These are phyloP conservation scores for Chaetomium sp. DNA, from an alignment of 2,329 filamentous ascomycete species.

Conservation along the genomic window DNA sequence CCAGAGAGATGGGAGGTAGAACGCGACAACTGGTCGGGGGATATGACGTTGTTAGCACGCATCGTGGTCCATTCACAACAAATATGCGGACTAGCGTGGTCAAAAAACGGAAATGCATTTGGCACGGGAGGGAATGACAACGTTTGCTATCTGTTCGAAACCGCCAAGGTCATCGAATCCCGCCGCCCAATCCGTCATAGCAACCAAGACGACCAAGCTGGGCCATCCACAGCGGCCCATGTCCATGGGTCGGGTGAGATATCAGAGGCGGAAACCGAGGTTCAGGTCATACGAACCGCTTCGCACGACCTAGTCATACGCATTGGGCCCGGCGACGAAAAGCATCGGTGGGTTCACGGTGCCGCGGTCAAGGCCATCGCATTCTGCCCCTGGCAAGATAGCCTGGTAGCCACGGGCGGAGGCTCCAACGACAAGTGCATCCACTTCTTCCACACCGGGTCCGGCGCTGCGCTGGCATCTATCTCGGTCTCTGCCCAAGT, in stretches of 20 bases:
- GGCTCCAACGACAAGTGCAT: slow-evolving; percentile 95
- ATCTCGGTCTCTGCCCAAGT: slow-evolving; percentile 94
- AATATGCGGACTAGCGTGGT: slow-evolving; percentile 73
- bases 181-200: neutral
- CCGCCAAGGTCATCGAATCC: slow-evolving; percentile 56
- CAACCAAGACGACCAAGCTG: neutral
- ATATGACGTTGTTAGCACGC: slow-evolving; percentile 74
- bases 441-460: slow-evolving; percentile 88
- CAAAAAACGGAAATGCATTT: slow-evolving; percentile 69
- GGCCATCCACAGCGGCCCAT: neutral
- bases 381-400: slow-evolving; percentile 92
- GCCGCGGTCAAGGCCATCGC: slow-evolving; percentile 96
- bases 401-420: slow-evolving; percentile 85
- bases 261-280: slow-evolving; percentile 28
- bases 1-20: slow-evolving; percentile 63
- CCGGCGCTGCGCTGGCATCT: slow-evolving; percentile 80
- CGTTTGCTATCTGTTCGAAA: slow-evolving; percentile 77
- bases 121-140: slow-evolving; percentile 95
- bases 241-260: slow-evolving; percentile 12
- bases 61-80: slow-evolving; percentile 83
- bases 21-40: slow-evolving; percentile 71
- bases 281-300: slow-evolving; percentile 38
- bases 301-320: slow-evolving; percentile 46
- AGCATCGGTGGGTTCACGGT: slow-evolving; percentile 74
- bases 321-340: slow-evolving; percentile 60